A percentile compares a stretch with the other conserved stretches of the same genome.
phyloP scores from a whole-genome alignment of 345 rosid species.

The Microthlaspi erraticum region DNA sequence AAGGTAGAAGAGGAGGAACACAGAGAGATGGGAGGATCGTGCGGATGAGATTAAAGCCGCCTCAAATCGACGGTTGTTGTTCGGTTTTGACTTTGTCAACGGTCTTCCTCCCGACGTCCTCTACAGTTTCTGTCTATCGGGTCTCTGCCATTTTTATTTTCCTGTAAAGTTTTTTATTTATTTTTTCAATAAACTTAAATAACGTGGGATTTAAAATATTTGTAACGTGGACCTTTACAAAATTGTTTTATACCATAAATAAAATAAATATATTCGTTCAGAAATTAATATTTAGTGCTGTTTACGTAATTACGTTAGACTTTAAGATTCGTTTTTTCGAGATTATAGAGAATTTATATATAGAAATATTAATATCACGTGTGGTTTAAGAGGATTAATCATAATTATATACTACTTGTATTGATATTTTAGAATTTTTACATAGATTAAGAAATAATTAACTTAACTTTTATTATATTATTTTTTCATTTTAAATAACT shows the following conservation, averaged over 20 bases:
- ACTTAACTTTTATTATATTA: no score
- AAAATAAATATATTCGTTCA: neutral
- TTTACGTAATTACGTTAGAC: neutral
- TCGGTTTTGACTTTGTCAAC: conserved; percentile 37
- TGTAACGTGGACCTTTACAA: neutral
- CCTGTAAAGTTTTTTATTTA: neutral
- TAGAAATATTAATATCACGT: neutral
- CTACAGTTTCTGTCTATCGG: conserved; percentile 22
- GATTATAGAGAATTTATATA: neutral
- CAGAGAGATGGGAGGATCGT: conserved; percentile 27
- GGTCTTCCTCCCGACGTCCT: conserved; percentile 38
- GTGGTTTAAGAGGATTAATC: neutral
- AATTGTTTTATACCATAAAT: neutral
- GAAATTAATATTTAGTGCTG: neutral
- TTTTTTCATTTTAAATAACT: no score
- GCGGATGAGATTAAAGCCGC: conserved; percentile 63
- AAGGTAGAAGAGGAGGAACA: conserved; percentile 14
- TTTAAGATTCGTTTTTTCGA: neutral
- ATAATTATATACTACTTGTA: conserved; percentile 1
- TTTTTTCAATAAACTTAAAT: neutral
- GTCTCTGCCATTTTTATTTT: neutral
- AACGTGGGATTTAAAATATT: conserved; percentile 5
- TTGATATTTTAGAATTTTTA: no score
- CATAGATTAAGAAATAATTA: no score
- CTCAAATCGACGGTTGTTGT: conserved; percentile 49